Evolutionary conservation across 2,329 filamentous ascomycete genomes (phyloP).

Genomic region (Fonsecaea monophora): DNA sequence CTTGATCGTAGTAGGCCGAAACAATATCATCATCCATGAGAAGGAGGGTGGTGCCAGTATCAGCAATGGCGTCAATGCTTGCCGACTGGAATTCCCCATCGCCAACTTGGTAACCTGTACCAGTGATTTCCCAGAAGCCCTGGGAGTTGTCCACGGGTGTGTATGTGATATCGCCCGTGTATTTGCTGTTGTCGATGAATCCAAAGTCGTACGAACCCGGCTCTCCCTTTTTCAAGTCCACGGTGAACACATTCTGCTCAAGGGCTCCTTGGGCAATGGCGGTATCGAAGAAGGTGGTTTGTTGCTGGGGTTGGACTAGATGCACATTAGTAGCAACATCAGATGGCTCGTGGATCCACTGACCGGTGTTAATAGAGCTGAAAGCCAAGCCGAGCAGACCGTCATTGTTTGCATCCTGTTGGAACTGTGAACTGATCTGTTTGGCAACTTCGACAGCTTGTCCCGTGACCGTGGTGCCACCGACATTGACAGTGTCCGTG

Average conservation of each 20-base stretch:
- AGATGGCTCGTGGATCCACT: conserved; percentile 8
- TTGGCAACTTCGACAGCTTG: conserved; percentile 72
- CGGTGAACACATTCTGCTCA: conserved; percentile 61
- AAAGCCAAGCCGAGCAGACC: conserved; percentile 68
- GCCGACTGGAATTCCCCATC: conserved; percentile 47
- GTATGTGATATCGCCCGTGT: conserved; percentile 65
- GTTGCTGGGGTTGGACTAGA: conserved; percentile 53
- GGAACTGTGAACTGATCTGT: conserved; percentile 62
- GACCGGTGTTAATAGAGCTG: conserved; percentile 63
- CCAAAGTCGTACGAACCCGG: conserved; percentile 65
- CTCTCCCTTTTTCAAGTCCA: conserved; percentile 60
- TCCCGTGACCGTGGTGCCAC: conserved; percentile 62
- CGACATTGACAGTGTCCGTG: conserved; percentile 68
- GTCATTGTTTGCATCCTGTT: conserved; percentile 60
- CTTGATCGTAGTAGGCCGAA: conserved; percentile 65
- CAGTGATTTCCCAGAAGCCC: conserved; percentile 69
- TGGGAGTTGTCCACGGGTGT: conserved; percentile 61
- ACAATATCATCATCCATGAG: conserved; percentile 63
- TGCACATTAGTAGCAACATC: not conserved
- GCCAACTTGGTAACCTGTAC: conserved; percentile 64
- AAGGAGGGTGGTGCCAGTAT: conserved; percentile 74
- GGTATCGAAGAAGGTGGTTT: conserved; percentile 67
- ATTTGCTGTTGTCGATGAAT: conserved; percentile 65
- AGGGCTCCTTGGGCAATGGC: conserved; percentile 57
- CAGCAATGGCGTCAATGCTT: conserved; percentile 65